Evolutionary conservation across 1,139 yeast genomes (phyloP), one percentile per base, ranked within the genome.

Genomic region (Pichia sp.): DNA sequence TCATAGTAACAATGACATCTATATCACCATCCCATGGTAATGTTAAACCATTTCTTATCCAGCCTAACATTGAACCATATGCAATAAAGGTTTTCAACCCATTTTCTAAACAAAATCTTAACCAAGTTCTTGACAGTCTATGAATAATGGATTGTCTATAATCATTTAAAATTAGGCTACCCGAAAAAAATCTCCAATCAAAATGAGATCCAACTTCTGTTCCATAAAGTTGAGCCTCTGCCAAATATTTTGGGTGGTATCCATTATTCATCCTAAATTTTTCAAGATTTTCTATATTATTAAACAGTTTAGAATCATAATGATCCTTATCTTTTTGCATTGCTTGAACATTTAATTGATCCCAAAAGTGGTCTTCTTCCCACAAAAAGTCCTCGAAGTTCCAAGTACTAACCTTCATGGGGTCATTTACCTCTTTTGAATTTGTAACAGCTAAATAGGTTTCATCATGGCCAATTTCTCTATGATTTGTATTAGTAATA

Each of bases 21-120:
- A 77, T 53, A 53, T 78, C 85, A 39, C 68, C 68, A 55, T 78
- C 84, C 81, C 83, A 78, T 1, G 83, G 82, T 53, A 77, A 58
- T 14, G 64, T 69, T 52, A 74, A 54, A 0, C 82, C 82, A 53
- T 77, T 77, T 72, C 80, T 74, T 50, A 69, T 67, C 75, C 81
- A 78, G 1, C 81, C 80, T 25, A 77, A 54, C 42, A 78, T 59
- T 0, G 80, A 63, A 0, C 84, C 84, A 59, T 77, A 81, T 2
- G 76, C 76, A n/a, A 77, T 56, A 78, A 81, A 78, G 2, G 80
- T 66, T 31, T 63, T 59, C 3, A 76, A 45, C 0, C 70, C 70
- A 3, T 62, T 41, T n/a, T 62, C 54, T 18, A 57, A 56, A n/a
- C 76, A 58, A 53, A 76, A 76, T 21, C 67, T 56, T 9, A 76